Conservation (phyloP, 495 filamentous ascomycete species). For the Aspergillus taichungensis region DNA sequence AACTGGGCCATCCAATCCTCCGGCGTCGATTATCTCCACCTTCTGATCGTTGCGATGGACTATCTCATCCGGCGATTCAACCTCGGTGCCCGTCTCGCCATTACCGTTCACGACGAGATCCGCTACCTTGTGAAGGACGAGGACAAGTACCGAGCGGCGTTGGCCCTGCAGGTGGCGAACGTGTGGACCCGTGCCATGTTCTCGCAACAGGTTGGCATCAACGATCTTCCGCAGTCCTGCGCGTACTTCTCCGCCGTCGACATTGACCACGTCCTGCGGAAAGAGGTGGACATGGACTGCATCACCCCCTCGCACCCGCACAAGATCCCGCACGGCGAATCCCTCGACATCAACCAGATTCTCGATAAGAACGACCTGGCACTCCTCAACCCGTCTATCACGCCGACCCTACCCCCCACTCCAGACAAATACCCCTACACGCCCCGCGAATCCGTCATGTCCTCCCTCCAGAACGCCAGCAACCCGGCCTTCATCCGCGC, state of each 20-base stretch:
- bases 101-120: constrained; percentile 97
- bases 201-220: constrained; percentile 88
- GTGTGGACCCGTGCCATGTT: constrained; percentile 98
- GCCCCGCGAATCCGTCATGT: constrained; percentile 72
- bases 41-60: constrained; percentile 91
- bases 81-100: constrained; percentile 71
- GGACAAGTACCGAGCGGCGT: constrained; percentile 78
- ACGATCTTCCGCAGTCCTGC: constrained; percentile 87
- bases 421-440: constrained; percentile 56
- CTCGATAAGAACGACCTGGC: constrained; percentile 58
- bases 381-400: constrained; percentile 53
- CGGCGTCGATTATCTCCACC: constrained; percentile 94
- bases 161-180: constrained; percentile 91
- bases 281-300: constrained; percentile 97
- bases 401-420: constrained; percentile 42
- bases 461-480: constrained; percentile 43
- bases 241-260: constrained; percentile 95
- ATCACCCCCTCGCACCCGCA: constrained; percentile 77
- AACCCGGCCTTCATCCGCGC: constrained; percentile 64
- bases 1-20: constrained; percentile 99
- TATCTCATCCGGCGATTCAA: constrained; percentile 83
- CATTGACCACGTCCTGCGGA: constrained; percentile 85
- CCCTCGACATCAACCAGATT: constrained; percentile 66
- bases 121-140: constrained; percentile 80
- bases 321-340: constrained; percentile 78